Evolutionary conservation across 2,329 filamentous ascomycete species (phyloP).

Genomic region (Trichoderma harzianum): DNA sequence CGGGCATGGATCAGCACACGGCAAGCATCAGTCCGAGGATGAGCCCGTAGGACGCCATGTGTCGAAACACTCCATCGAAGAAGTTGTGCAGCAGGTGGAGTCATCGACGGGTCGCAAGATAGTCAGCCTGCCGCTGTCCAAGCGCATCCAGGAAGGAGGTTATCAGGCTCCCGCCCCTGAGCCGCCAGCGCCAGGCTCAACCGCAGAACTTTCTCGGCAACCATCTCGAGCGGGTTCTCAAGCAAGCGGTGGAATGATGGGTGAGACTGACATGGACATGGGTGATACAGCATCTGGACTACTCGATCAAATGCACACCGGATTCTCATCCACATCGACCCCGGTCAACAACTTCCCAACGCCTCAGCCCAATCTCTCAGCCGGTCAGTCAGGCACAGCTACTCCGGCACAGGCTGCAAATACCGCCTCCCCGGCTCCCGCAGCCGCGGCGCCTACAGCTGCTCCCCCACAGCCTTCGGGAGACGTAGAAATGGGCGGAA

Average conservation of each 20-base stretch:
- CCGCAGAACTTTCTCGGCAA: constrained; percentile 47
- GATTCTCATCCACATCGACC: constrained; percentile 57
- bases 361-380: constrained; percentile 57
- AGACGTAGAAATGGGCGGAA: constrained; percentile 53
- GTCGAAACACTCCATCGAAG: constrained; percentile 59
- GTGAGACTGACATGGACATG: constrained; percentile 64
- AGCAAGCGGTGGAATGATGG: constrained; percentile 52
- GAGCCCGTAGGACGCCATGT: constrained; percentile 33
- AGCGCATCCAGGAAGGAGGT: constrained; percentile 75
- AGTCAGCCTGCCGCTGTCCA: constrained; percentile 59
- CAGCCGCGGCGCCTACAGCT: constrained; percentile 25
- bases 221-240: constrained; percentile 55
- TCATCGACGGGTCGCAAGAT: constrained; percentile 64
- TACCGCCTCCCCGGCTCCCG: constrained; percentile 42
- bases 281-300: constrained; percentile 60
- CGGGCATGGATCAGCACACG: constrained; percentile 50
- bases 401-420: constrained; percentile 52
- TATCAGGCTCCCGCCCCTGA: constrained; percentile 60
- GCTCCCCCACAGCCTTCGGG: constrained; percentile 21
- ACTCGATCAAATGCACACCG: constrained; percentile 67
- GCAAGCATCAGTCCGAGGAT: constrained; percentile 58
- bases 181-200: constrained; percentile 24
- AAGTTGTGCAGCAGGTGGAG: constrained; percentile 74
- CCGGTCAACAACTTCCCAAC: constrained; percentile 59
- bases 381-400: constrained; percentile 52